These are phyloP conservation scores for Hypoxylon fragiforme DNA, from an alignment of 495 filamentous ascomycete genomes.

Conservation along the genomic window DNA sequence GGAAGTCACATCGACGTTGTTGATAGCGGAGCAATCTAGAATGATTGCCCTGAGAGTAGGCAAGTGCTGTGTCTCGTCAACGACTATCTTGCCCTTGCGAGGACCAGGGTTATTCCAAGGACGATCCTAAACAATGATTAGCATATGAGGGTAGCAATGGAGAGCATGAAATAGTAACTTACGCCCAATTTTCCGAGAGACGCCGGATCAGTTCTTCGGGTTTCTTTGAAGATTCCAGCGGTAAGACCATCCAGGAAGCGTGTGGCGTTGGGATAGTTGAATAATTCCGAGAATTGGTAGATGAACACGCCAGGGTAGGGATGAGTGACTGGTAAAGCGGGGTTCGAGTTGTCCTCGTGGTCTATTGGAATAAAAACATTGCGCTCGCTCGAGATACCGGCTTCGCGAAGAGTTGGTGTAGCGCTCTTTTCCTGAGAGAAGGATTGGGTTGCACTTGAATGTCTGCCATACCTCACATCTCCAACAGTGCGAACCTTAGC, in stretches of 20 bases:
- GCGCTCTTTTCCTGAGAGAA: conserved; percentile 11
- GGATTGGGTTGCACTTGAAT: conserved; percentile 11
- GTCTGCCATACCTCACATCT: conserved; percentile 43
- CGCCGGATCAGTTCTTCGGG: conserved; percentile 42
- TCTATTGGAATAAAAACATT: conserved; percentile 49
- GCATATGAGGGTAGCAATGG: conserved; percentile 21
- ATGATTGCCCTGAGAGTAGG: conserved; percentile 54
- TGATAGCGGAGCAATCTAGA: conserved; percentile 54
- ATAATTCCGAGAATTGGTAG: conserved; percentile 55
- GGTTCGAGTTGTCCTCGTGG: conserved; percentile 49
- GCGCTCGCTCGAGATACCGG: conserved; percentile 25
- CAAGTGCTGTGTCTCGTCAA: conserved; percentile 37
- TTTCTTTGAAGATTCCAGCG: conserved; percentile 47
- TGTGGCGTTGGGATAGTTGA: conserved; percentile 57
- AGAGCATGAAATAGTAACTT: conserved; percentile 21
- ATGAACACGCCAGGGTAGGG: conserved; percentile 56
- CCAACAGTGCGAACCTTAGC: conserved; percentile 47
- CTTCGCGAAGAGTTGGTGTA: background rate
- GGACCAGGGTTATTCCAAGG: conserved; percentile 91
- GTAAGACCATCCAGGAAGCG: conserved; percentile 52
- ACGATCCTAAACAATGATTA: conserved; percentile 36
- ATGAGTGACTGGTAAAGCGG: conserved; percentile 38
- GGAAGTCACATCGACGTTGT: conserved; percentile 53
- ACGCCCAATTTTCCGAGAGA: conserved; percentile 46
- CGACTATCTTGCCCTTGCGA: conserved; percentile 53